These are phyloP conservation scores for Ceratobasidium sp. DNA, from an alignment of 1,284 basidiomycete genomes.

Conservation along the genomic window DNA sequence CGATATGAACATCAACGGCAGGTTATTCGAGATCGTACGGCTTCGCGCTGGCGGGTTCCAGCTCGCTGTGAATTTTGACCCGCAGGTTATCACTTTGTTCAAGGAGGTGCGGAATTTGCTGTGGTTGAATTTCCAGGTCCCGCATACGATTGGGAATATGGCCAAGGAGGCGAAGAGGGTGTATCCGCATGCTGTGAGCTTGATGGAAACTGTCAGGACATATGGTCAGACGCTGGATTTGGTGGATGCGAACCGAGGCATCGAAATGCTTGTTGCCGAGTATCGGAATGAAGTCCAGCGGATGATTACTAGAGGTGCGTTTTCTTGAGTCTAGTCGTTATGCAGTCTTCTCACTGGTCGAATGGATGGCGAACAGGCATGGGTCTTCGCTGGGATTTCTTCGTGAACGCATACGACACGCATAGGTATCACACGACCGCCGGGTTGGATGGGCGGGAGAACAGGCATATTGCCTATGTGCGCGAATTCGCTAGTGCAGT, in stretches of 20 bases:
- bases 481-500: slow-evolving; percentile 94
- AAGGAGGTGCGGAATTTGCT: slow-evolving; percentile 97
- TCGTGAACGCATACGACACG: slow-evolving; percentile 91
- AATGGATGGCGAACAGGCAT: slow-evolving; percentile 66
- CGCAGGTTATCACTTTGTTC: slow-evolving; percentile 97
- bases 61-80: slow-evolving; percentile 95
- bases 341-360: neutral
- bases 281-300: slow-evolving; percentile 90
- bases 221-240: slow-evolving; percentile 94
- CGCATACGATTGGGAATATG: slow-evolving; percentile 93
- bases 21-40: slow-evolving; percentile 95
- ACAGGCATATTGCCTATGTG: slow-evolving; percentile 91
- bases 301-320: slow-evolving; percentile 84
- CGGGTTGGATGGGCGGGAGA: slow-evolving; percentile 76
- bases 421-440: slow-evolving; percentile 74
- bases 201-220: slow-evolving; percentile 98
- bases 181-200: slow-evolving; percentile 96
- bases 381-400: slow-evolving; percentile 96
- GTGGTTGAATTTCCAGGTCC: slow-evolving; percentile 96
- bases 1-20: slow-evolving; percentile 90
- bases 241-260: slow-evolving; percentile 87
- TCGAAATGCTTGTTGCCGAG: slow-evolving; percentile 92
- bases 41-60: slow-evolving; percentile 85
- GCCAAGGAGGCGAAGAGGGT: slow-evolving; percentile 98
- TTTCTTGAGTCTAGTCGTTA: neutral